Percentiles rank a stretch among this genome's conserved stretches.
Conservation (phyloP, 2,329 filamentous ascomycete species). For the Akanthomyces lecanii region DNA sequence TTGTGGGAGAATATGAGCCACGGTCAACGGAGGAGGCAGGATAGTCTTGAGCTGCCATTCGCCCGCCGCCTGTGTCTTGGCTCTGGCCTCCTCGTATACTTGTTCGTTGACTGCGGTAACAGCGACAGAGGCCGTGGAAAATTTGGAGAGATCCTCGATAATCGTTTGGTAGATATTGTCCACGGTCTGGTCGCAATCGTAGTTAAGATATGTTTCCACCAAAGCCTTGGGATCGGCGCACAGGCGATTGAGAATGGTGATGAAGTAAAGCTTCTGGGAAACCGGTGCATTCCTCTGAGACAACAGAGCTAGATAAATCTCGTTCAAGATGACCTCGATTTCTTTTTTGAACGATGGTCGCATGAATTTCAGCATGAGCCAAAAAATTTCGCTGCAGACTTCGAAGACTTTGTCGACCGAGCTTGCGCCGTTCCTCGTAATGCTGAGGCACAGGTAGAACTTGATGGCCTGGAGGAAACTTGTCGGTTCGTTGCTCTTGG, state of each 20-base stretch:
- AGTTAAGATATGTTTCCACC: constrained; percentile 96
- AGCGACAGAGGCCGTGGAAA: constrained; percentile 73
- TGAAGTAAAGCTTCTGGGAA: constrained; percentile 89
- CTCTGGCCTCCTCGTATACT: constrained; percentile 74
- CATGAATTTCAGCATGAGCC: constrained; percentile 93
- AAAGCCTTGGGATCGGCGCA: constrained; percentile 81
- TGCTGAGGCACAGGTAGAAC: constrained; percentile 90
- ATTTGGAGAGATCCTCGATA: constrained; percentile 87
- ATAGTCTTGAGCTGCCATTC: constrained; percentile 89
- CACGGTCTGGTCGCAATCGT: constrained; percentile 91
- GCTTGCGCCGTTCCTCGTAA: constrained; percentile 92
- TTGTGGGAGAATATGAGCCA: constrained; percentile 63
- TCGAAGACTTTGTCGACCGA: constrained; percentile 90
- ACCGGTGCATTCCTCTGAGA: constrained; percentile 81
- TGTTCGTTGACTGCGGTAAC: constrained; percentile 77
- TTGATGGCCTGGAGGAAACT: constrained; percentile 93
- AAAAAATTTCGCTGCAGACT: constrained; percentile 95
- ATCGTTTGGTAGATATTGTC: constrained; percentile 97
- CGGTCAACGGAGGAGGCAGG: constrained; percentile 80
- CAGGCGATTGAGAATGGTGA: constrained; percentile 78
- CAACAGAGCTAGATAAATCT: constrained; percentile 90
- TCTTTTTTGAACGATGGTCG: constrained; percentile 96
- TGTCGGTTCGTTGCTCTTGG: constrained; percentile 81
- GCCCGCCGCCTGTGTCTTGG: constrained; percentile 53
- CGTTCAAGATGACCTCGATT: constrained; percentile 95